These are phyloP conservation scores for Aspergillus ruber DNA, from an alignment of 2,329 filamentous ascomycete genomes.

Conservation along the genomic window DNA sequence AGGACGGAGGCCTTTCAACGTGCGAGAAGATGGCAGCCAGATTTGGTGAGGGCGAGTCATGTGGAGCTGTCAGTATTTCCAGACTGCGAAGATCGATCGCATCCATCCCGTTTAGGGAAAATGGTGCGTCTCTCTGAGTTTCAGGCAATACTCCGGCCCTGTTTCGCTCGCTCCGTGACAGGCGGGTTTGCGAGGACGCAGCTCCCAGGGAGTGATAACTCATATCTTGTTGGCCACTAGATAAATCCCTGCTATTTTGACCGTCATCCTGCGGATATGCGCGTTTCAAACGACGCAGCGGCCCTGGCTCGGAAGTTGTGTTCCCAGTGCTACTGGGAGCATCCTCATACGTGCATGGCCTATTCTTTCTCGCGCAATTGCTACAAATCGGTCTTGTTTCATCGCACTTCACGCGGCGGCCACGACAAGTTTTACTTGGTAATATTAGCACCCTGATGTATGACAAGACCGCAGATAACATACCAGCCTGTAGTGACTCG, in stretches of 20 bases:
- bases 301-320: not conserved
- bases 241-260: not conserved
- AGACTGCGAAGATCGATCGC: not conserved
- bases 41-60: not conserved
- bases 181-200: too few relatives aligned
- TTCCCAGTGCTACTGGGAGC: not conserved
- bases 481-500: not conserved
- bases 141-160: too few relatives aligned
- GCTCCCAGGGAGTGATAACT: too few relatives aligned
- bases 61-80: not conserved
- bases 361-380: not conserved
- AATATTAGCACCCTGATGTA: not conserved
- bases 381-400: not conserved
- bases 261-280: not conserved
- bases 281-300: too few relatives aligned
- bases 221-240: not conserved
- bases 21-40: too few relatives aligned
- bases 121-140: too few relatives aligned
- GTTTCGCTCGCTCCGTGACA: too few relatives aligned
- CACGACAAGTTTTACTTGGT: constrained; percentile 1
- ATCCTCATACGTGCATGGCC: not conserved
- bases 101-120: not conserved
- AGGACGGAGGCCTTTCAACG: too few relatives aligned
- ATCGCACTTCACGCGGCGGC: constrained; percentile 2
- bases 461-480: not conserved